phyloP scores from a whole-genome alignment of 2,329 filamentous ascomycete species.

The Colletotrichum sidae region DNA sequence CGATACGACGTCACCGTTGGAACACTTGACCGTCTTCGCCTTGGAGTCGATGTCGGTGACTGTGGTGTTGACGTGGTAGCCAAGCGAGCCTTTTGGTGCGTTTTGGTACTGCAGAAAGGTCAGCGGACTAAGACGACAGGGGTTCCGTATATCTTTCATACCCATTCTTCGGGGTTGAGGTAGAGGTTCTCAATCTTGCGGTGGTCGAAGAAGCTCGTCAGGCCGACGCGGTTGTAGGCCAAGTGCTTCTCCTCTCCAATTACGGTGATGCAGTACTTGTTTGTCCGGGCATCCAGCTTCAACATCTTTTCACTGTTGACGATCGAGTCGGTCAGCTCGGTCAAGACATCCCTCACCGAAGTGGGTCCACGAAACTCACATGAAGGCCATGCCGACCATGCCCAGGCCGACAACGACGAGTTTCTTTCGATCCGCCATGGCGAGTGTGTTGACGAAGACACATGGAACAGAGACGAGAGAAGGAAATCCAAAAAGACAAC shows the following conservation, averaged over 20 bases:
- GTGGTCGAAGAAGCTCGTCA: conserved; percentile 91
- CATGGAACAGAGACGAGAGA: neutral
- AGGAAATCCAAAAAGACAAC: neutral
- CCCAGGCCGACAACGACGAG: conserved; percentile 88
- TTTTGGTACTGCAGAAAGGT: conserved; percentile 69
- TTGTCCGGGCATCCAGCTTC: conserved; percentile 80
- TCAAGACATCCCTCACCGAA: no score
- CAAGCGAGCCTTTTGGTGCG: conserved; percentile 74
- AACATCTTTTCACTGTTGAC: conserved; percentile 82
- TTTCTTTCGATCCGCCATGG: conserved; percentile 68
- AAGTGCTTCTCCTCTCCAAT: conserved; percentile 90
- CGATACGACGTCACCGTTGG: conserved; percentile 73
- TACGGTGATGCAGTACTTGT: conserved; percentile 84
- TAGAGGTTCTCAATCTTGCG: conserved; percentile 88
- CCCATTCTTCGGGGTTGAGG: conserved; percentile 86
- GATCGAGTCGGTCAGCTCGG: neutral
- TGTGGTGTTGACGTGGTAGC: conserved; percentile 79
- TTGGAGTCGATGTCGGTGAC: conserved; percentile 74
- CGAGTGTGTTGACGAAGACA: neutral
- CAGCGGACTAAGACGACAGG: neutral
- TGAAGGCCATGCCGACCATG: conserved; percentile 92
- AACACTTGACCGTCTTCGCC: conserved; percentile 76
- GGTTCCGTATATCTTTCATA: conserved; percentile 48
- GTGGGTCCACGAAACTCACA: conserved; percentile 66
- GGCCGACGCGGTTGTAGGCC: conserved; percentile 90